Percentiles rank a stretch among this genome's conserved stretches.
Conservation (phyloP, 2,329 filamentous ascomycete species). For the Pyrenophora graminea region DNA sequence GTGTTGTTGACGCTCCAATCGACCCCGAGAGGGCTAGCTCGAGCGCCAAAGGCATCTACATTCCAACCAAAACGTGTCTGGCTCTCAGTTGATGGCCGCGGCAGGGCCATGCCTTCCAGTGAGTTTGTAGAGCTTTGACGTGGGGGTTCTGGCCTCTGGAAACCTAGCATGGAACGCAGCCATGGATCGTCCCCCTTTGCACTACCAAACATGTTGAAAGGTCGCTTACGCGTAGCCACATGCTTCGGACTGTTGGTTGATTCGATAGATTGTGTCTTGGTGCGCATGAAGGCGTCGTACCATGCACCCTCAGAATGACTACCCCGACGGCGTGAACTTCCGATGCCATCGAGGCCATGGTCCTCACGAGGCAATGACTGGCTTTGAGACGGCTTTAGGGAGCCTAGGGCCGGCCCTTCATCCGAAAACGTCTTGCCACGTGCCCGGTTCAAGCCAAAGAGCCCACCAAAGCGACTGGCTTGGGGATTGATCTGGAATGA, state of each 20-base stretch:
- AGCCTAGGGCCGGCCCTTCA: slow-evolving; percentile 68
- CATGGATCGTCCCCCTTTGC: slow-evolving; percentile 56
- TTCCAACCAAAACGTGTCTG: slow-evolving; percentile 47
- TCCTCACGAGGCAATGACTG: slow-evolving; percentile 73
- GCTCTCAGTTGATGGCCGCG: slow-evolving; percentile 46
- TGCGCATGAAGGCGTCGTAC: slow-evolving; percentile 58
- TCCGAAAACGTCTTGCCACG: slow-evolving; percentile 64
- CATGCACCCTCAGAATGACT: slow-evolving; percentile 56
- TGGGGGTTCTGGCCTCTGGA: slow-evolving; percentile 55
- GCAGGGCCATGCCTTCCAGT: slow-evolving; percentile 39
- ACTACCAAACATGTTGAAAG: slow-evolving; percentile 57
- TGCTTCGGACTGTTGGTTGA: slow-evolving; percentile 43
- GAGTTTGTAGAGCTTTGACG: slow-evolving; percentile 72
- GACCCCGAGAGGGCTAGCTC: slow-evolving; percentile 50
- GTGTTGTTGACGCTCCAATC: slow-evolving; percentile 46
- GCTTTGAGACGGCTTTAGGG: slow-evolving; percentile 71
- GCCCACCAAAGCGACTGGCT: slow-evolving; percentile 58
- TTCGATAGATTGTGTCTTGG: slow-evolving; percentile 41
- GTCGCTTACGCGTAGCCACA: slow-evolving; percentile 50
- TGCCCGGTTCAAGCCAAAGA: slow-evolving; percentile 65
- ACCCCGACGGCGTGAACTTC: slow-evolving; percentile 60
- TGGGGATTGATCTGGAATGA: slow-evolving; percentile 55
- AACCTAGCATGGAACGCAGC: slow-evolving; percentile 49
- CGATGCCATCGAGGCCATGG: slow-evolving; percentile 53
- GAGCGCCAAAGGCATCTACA: slow-evolving; percentile 44